Evolutionary conservation across 805 yeast species (phyloP).

Genomic region (Sugiyamaella smithiae): DNA sequence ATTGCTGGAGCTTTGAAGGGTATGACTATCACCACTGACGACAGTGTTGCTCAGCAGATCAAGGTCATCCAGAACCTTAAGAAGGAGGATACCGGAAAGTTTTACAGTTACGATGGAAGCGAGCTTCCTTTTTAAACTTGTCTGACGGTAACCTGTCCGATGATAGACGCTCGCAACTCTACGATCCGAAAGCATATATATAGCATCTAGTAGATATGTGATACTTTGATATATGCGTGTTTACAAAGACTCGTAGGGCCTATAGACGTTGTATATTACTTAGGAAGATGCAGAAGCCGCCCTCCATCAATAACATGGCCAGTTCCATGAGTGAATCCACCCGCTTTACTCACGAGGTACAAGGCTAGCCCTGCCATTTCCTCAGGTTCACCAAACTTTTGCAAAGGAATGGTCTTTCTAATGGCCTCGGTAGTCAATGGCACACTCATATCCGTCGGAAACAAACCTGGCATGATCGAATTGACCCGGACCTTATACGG

Average conservation of each 20-base stretch:
- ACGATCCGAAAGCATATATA: too few species aligned
- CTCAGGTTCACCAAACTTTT: constrained; percentile 60
- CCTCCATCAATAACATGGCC: constrained; percentile 71
- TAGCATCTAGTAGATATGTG: too few species aligned
- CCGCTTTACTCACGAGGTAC: constrained; percentile 65
- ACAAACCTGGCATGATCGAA: constrained; percentile 61
- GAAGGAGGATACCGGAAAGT: constrained; percentile 4
- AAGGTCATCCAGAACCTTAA: constrained; percentile 3
- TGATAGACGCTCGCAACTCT: too few species aligned
- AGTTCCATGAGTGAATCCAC: constrained; percentile 64
- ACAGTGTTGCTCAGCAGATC: constrained; percentile 3
- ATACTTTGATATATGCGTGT: too few species aligned
- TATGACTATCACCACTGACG: constrained; percentile 1
- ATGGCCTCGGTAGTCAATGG: constrained; percentile 38
- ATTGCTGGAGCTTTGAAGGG: neutral
- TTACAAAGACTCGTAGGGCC: too few species aligned
- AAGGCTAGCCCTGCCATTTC: constrained; percentile 69
- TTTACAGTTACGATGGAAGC: neutral
- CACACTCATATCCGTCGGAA: constrained; percentile 55
- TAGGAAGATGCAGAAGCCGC: constrained; percentile 31
- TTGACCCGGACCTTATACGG: constrained; percentile 58
- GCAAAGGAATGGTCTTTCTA: constrained; percentile 47
- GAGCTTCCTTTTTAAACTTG: constrained; percentile 4
- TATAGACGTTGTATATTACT: too few species aligned
- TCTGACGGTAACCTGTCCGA: constrained; percentile 3